These are phyloP conservation scores for Sindora glabra DNA, from an alignment of 306 rosid genomes.

Conservation along the genomic window DNA sequence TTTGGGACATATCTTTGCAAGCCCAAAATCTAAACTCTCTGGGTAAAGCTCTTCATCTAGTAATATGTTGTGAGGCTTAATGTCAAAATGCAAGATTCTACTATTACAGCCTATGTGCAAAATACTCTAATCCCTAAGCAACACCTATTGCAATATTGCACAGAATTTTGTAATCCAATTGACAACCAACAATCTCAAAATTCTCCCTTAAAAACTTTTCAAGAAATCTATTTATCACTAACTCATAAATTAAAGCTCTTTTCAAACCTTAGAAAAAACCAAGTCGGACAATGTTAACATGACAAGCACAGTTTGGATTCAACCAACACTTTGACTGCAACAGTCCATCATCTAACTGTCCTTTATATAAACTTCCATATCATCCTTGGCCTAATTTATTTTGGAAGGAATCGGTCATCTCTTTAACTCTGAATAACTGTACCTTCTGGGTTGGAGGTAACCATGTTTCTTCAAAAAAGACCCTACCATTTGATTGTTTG, in stretches of 20 bases:
- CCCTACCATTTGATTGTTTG: background rate
- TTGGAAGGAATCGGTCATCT: slow-evolving; percentile 16
- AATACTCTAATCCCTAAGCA: slow-evolving; percentile 33
- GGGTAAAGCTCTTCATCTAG: background rate
- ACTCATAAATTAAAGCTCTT: slow-evolving; percentile 25
- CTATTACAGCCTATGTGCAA: slow-evolving; percentile 23
- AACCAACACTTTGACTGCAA: slow-evolving; percentile 26
- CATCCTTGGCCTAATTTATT: slow-evolving; percentile 29
- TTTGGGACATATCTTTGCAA: slow-evolving; percentile 9
- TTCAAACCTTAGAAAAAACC: slow-evolving; percentile 17
- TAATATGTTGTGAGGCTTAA: slow-evolving; percentile 24
- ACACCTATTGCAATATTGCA: slow-evolving; percentile 12
- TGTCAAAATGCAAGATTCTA: slow-evolving; percentile 29
- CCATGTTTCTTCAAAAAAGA: background rate
- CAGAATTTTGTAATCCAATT: slow-evolving; percentile 13
- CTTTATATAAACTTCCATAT: slow-evolving; percentile 26
- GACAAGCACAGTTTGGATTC: slow-evolving; percentile 9
- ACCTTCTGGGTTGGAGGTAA: slow-evolving; percentile 2
- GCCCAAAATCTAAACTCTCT: slow-evolving; percentile 21
- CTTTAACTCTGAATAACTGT: slow-evolving; percentile 10
- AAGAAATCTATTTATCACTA: slow-evolving; percentile 20
- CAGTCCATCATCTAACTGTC: background rate
- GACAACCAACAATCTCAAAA: background rate
- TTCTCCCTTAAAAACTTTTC: slow-evolving; percentile 17
- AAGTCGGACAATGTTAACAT: slow-evolving; percentile 14